Evolutionary conservation across 169 alveolate species (phyloP), one percentile per base, ranked within the genome.

Genomic region (Plasmodium coatneyi): DNA sequence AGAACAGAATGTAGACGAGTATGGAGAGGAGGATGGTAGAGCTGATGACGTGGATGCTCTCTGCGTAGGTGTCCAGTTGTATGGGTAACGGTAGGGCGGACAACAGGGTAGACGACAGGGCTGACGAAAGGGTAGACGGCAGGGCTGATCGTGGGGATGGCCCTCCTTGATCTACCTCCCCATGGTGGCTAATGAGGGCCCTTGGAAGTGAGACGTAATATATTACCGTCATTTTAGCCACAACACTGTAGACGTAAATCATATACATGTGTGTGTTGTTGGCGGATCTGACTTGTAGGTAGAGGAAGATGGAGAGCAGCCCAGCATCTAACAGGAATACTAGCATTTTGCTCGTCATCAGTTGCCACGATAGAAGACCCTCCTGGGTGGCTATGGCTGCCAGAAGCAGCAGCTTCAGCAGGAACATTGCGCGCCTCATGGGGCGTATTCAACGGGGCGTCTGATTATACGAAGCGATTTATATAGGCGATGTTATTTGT

Each of bases 211-310:
- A 86, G 28, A 76, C 39, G 80, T 74, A 86, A 43, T 28, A 86
- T 7, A 86, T 86, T 22, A 76, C 39, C 10, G 93, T 76, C 54
- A 86, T 54, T 39, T 86, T 86, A 34, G 93, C 80, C 80, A 86
- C 93, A 7, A 86, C 76, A 66, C 93, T 86, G 46, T 86, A 86
- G 22, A 86, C 39, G 80, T 76, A 86, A 49, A 86, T 86, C 28
- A 78, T 86, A 30, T 86, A 86, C 80, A 86, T 74, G 28, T 86
- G 93, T 3, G 80, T 86, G 43, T 36, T 86, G 70, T 86, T 86
- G 28, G 60, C 39, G 1, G 93, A 74, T 30, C 93, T 74, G 6
- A 86, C 41, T 22, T 74, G 84, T 36, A 74, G 46, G 71, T 86
- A 86, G 3, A 49, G 16, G 66, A 86, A 74, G 36, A 54, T 10